phyloP scores from a whole-genome alignment of 306 rosid genomes.

The Adenanthera pavonina region DNA sequence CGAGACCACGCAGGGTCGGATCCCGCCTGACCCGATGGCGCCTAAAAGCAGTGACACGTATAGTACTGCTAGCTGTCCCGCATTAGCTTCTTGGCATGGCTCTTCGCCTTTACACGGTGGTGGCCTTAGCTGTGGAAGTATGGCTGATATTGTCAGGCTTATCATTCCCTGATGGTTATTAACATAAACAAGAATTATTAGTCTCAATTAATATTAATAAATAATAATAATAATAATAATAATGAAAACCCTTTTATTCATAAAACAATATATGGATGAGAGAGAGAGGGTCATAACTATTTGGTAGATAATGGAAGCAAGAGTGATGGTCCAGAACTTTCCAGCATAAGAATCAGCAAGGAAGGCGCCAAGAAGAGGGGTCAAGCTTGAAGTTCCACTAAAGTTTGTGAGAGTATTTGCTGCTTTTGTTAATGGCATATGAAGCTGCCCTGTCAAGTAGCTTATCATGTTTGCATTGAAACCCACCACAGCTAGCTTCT shows the following conservation, averaged over 20 bases:
- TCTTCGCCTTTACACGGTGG: constrained; percentile 67
- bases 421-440: constrained; percentile 86
- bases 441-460: constrained; percentile 83
- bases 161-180: constrained; percentile 67
- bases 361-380: constrained; percentile 94
- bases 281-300: constrained; percentile 46
- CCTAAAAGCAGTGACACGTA: constrained; percentile 61
- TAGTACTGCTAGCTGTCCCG: constrained; percentile 64
- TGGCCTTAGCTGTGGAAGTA: constrained; percentile 76
- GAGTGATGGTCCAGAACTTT: constrained; percentile 78
- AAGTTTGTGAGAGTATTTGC: constrained; percentile 92
- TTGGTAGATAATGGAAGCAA: constrained; percentile 79
- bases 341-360: constrained; percentile 80
- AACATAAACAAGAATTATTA: background rate
- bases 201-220: background rate
- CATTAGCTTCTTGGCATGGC: constrained; percentile 65
- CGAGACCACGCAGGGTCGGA: constrained; percentile 95
- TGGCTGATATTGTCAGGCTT: constrained; percentile 74
- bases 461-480: constrained; percentile 81
- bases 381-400: constrained; percentile 84
- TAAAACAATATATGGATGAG: background rate
- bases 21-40: constrained; percentile 91
- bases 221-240: too few species aligned
- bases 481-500: constrained; percentile 98
- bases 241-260: too few species aligned